Base-by-base conservation (phyloP, 768 basidiomycete genomes). In the Termitomyces sp. region DNA sequence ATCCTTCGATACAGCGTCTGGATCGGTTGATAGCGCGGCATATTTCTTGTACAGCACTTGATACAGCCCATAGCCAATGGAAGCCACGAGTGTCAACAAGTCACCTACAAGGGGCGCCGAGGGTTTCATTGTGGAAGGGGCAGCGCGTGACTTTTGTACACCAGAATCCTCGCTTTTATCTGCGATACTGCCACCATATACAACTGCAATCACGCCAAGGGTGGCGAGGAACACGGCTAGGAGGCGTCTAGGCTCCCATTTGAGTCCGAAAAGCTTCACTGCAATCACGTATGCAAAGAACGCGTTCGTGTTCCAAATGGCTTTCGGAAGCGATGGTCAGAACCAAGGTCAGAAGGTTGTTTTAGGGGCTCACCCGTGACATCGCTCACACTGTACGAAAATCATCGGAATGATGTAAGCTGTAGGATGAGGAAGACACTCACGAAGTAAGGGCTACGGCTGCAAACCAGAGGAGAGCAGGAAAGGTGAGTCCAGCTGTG, bases 251-350 rank as follows among this genome's bases (percentile, higher is more conserved):
- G 78, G 61, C 59, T 89, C 82, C 88, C 87, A 87, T 62, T 77
- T 74, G 25, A 83, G 72, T 21, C 79, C 73, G 59, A 87, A 85
- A 3, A 93, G 63, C 63, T 82, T 82, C 59, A 95, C 84, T n/a
- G 87, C 82, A 68, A 98, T 82, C 27, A 93, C 68, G 67, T 98
- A 98, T 5, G 91, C 90, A 70, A 93, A 95, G 75, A 98, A 95
- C 0, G 91, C 88, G 64, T 90, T 91, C 8, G 89, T 86, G 67
- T 96, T 95, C 85, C 90, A 93, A 27, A 94, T 83, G 19, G 85
- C 84, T 75, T 52, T 29, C 31, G n/a, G 10, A 58, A 17, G 35
- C 38, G 25, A 21, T 16, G 4, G 41, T 48, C 34, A 55, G 69
- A 62, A 53, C n/a, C 42, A 44, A 38, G 37, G 31, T 41, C 32